Conservation (phyloP, 192 early-diverging fungal genomes). For the Jimgerdemannia flammicorona region DNA sequence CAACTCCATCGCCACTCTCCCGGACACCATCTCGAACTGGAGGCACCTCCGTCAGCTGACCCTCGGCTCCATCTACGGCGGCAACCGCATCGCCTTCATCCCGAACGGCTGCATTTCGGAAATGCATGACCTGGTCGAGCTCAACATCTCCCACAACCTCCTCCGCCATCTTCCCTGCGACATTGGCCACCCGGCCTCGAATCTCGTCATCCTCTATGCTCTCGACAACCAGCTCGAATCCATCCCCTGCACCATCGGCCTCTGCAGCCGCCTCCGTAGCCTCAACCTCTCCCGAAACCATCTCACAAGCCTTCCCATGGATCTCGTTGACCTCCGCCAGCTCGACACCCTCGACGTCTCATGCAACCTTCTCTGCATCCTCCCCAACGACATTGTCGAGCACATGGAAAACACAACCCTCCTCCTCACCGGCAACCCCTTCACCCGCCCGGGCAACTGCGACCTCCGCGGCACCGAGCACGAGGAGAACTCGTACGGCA, state of each 20-base stretch:
- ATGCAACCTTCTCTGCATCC: conserved; percentile 30
- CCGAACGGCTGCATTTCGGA: conserved; percentile 34
- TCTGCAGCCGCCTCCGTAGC: conserved; percentile 12
- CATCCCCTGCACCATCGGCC: conserved; percentile 46
- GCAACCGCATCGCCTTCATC: conserved; percentile 35
- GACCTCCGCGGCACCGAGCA: conserved; percentile 1
- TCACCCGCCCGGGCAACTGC: conserved; percentile 36
- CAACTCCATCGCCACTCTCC: conserved; percentile 39
- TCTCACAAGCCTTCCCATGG: conserved; percentile 24
- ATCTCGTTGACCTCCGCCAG: conserved; percentile 16
- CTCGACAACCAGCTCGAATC: conserved; percentile 47
- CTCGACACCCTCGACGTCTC: conserved; percentile 32
- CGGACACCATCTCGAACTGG: conserved; percentile 28
- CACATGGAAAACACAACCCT: conserved; percentile 38
- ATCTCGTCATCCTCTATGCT: conserved; percentile 26
- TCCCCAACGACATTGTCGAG: conserved; percentile 28
- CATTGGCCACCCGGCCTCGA: conserved; percentile 31
- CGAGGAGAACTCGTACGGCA: conserved; percentile 10
- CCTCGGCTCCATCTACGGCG: conserved; percentile 50
- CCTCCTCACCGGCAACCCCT: conserved; percentile 47
- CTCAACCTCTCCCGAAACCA: conserved; percentile 32
- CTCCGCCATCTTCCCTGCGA: conserved; percentile 39
- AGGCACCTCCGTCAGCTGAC: conserved; percentile 36
- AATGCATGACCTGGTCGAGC: conserved; percentile 40
- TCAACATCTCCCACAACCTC: conserved; percentile 50